Base-by-base conservation (phyloP, 306 rosid species). In the Amphicarpaea edgeworthii region DNA sequence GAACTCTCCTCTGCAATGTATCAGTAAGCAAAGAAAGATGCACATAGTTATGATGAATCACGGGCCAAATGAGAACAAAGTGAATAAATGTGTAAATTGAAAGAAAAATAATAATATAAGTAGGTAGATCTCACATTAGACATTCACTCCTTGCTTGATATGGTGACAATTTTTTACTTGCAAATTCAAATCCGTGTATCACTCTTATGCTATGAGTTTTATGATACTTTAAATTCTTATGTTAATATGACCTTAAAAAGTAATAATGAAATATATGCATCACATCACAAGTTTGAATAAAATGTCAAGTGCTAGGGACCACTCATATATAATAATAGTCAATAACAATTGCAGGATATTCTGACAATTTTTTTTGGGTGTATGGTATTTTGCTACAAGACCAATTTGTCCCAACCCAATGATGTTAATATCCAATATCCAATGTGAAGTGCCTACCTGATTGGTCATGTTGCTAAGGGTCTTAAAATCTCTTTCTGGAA, bases 401-500 rank as follows among this genome's bases (percentile, higher is more conserved):
- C 42, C 16, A 32, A n/a, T 17, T 7, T 59, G 57, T 49, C 2
- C 12, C 4, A 62, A 51, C 23, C 17, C 15, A 66, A 45, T 17
- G n/a, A 34, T 7, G 12, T 15, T 65, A 12, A 30, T 3, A 30
- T 7, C 37, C 37, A 30, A 30, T 30, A 7, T 30, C 5, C 4
- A 12, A 58, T 28, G 26, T n/a, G n/a, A n/a, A n/a, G n/a, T n/a
- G 50, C 2, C 30, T 83, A 81, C 87, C 83, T 82, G 88, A 60
- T 82, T 77, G 0, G 76, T 16, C 11, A 88, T 16, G 16, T 8
- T 79, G 77, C 74, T 55, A 45, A 88, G 86, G 65, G 78, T 38
- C 43, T 17, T 61, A 78, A 84, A 88, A 24, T 88, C 93, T 32
- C 34, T 70, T 0, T 51, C 68, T 58, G 90, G 90, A 76, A 88